These are phyloP conservation scores for Suhomyces sp. DNA, from an alignment of 805 yeast genomes.

Conservation along the genomic window DNA sequence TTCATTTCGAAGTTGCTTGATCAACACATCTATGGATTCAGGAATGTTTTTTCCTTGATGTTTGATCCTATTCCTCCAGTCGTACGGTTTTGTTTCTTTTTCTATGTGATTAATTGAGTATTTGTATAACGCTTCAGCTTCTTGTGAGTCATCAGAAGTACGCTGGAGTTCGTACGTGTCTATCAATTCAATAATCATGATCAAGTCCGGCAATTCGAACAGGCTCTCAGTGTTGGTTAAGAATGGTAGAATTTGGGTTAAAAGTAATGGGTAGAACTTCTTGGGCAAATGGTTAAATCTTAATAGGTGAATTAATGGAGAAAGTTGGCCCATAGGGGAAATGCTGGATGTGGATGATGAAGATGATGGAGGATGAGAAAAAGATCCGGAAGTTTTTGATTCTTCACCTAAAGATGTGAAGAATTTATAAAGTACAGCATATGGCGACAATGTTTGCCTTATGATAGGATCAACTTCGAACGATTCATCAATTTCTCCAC, in stretches of 20 bases:
- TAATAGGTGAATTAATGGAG: conserved; percentile 50
- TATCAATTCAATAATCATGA: conserved; percentile 38
- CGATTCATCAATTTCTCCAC: conserved; percentile 32
- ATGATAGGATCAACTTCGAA: conserved; percentile 52
- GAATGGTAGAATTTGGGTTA: conserved; percentile 50
- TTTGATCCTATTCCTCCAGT: conserved; percentile 35
- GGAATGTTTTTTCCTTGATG: conserved; percentile 22
- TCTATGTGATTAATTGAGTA: conserved; percentile 26
- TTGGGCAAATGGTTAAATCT: conserved; percentile 45
- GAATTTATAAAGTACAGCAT: conserved; percentile 59
- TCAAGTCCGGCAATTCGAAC: conserved; percentile 30
- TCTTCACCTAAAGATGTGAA: conserved; percentile 28
- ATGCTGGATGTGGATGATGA: conserved; percentile 5
- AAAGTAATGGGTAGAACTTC: conserved; percentile 47
- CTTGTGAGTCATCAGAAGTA: conserved; percentile 22
- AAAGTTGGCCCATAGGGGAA: conserved; percentile 33
- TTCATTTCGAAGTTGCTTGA: conserved; percentile 29
- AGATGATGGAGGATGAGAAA: no score
- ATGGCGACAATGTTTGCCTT: conserved; percentile 69
- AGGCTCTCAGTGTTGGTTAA: conserved; percentile 15
- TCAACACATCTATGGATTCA: conserved; percentile 21
- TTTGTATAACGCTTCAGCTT: conserved; percentile 32
- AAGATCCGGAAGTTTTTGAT: not conserved
- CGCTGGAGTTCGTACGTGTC: conserved; percentile 33
- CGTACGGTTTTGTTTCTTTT: conserved; percentile 20